Conservation (phyloP, 2,329 filamentous ascomycete genomes). For the Penicillium sp. region DNA sequence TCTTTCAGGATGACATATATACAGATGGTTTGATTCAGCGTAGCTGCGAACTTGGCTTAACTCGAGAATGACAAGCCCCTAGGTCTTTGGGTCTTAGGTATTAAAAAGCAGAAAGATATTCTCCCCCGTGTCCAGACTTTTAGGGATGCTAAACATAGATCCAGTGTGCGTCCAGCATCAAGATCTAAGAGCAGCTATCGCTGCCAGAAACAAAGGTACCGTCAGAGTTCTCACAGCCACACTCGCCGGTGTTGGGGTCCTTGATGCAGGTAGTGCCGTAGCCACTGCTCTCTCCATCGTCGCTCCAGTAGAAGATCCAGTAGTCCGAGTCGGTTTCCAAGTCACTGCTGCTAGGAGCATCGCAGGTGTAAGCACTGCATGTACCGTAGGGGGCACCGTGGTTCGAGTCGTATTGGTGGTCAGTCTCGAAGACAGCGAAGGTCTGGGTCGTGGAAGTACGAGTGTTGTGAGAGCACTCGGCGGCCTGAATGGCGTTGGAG, state of each 20-base stretch:
- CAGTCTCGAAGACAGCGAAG: slow-evolving; percentile 45
- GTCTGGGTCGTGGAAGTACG: slow-evolving; percentile 39
- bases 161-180: too few species aligned
- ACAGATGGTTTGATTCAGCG: too few species aligned
- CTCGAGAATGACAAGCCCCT: too few species aligned
- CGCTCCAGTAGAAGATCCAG: slow-evolving; percentile 50
- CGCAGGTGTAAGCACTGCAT: slow-evolving; percentile 49
- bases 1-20: too few species aligned
- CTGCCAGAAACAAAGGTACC: slow-evolving; percentile 42
- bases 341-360: slow-evolving; percentile 34
- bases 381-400: slow-evolving; percentile 55
- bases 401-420: slow-evolving; percentile 51
- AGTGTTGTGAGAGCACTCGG: slow-evolving; percentile 46
- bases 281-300: slow-evolving; percentile 24
- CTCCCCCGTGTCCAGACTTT: too few species aligned
- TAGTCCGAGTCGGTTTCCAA: slow-evolving; percentile 40
- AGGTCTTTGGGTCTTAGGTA: too few species aligned
- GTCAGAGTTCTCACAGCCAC: slow-evolving; percentile 49
- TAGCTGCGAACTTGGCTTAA: too few species aligned
- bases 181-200: slow-evolving; percentile 25
- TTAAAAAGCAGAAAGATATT: too few species aligned
- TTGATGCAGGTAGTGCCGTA: slow-evolving; percentile 42
- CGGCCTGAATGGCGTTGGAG: slow-evolving; percentile 43
- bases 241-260: slow-evolving; percentile 42
- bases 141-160: too few species aligned